Evolutionary conservation across 2,329 filamentous ascomycete genomes (phyloP), one percentile per base, ranked within the genome.

Genomic region (Tolypocladium pustulatum): DNA sequence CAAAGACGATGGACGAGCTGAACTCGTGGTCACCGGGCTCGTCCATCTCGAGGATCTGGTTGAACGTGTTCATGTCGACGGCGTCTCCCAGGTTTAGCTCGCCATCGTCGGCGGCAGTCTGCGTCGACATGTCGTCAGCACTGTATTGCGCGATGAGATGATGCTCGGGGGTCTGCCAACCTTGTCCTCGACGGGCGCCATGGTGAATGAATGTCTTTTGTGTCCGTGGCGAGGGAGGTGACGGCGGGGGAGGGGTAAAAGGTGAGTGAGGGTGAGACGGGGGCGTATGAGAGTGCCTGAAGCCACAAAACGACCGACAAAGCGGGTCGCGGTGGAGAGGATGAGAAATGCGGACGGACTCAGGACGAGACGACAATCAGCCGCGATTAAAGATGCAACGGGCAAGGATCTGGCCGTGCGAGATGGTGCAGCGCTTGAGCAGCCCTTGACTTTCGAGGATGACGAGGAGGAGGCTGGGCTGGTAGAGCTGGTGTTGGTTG

Each of bases 1-100:
- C 90, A 70, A 85, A 88, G 55, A 97, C 92, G 64, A 99, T 92
- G 61, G 88, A 87, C 67, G 81, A 84, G 76, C 89, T 95, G 79
- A 97, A 97, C 55, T 96, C 91, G 66, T 86, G 82, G 63, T 93
- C 89, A 13, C 86, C 84, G 63, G 90, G 89, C 63, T 97, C 94
- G 72, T 99, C 94, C 93, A 99, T 97, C 75, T 97, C 94, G 62
- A 97, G 84, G 71, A 99, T 97, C 78, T 97, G 94, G 67, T 87
- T 86, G 68, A 99, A 99, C 59, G 91, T 96, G 58, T 75, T 72
- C 61, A 79, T 76, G 72, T 97, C 93, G 74, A 99, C 86, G 70
- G 81, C 81, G 64, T 94, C 89, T 60, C 84, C 86, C 64, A 91
- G 83, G 61, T 89, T 59, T 54, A 64, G 83, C 60, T 80, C 78